phyloP scores from a whole-genome alignment of 257 asterid species.

The Orobanche coerulescens region DNA sequence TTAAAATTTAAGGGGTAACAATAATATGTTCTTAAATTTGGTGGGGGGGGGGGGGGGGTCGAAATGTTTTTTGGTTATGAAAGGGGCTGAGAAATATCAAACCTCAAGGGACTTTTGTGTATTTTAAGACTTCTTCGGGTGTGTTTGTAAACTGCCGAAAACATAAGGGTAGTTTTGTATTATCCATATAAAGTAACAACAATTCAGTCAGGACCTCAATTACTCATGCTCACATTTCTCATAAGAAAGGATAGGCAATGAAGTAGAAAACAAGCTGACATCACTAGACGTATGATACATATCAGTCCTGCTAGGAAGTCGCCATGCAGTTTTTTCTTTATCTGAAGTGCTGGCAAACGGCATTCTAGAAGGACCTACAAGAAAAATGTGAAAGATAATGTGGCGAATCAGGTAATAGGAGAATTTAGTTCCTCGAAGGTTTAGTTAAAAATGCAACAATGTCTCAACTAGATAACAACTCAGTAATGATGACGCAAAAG shows the following conservation, averaged over 20 bases:
- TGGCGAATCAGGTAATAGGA: background rate
- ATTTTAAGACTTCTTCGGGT: too few species aligned
- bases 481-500: conserved; percentile 2
- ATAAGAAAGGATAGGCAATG: conserved; percentile 63
- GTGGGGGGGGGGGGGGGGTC: too few species aligned
- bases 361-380: conserved; percentile 30
- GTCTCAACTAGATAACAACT: conserved; percentile 6
- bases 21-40: too few species aligned
- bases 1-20: too few species aligned
- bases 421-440: background rate
- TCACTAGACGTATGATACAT: conserved; percentile 45
- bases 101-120: too few species aligned
- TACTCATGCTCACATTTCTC: conserved; percentile 44
- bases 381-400: conserved; percentile 6
- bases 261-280: conserved; percentile 81
- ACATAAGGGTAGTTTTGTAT: too few species aligned
- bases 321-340: conserved; percentile 48
- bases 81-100: too few species aligned
- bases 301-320: conserved; percentile 41
- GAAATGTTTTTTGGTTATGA: too few species aligned
- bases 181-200: too few species aligned
- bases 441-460: background rate
- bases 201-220: background rate
- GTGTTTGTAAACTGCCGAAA: too few species aligned
- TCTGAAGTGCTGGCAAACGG: conserved; percentile 25